These are phyloP conservation scores for Giardia duodenalis DNA, from an alignment of 208 protist genomes.

Conservation along the genomic window DNA sequence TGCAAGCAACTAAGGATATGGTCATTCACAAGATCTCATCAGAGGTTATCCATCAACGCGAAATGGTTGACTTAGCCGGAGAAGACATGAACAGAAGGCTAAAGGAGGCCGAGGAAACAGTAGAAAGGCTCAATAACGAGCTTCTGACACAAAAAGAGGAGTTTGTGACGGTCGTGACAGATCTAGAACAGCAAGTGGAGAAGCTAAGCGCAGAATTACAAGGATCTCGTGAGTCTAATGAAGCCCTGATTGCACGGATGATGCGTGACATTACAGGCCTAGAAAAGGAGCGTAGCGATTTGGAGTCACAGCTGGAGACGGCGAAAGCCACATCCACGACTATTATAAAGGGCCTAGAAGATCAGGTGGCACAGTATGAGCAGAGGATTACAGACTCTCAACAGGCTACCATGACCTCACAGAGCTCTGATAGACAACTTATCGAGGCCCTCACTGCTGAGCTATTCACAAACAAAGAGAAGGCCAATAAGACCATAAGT, in stretches of 20 bases:
- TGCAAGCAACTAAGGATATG: not conserved
- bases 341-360: too few relatives aligned
- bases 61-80: too few relatives aligned
- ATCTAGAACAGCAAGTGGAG: not conserved
- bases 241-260: not conserved
- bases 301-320: not conserved
- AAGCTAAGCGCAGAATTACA: not conserved
- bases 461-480: not conserved
- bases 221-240: not conserved
- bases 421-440: not conserved
- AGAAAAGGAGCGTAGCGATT: not conserved
- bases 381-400: not conserved
- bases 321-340: too few relatives aligned
- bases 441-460: not conserved
- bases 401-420: not conserved
- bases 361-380: not conserved
- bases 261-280: not conserved
- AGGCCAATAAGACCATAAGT: not conserved
- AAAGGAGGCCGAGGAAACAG: not conserved
- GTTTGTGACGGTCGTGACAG: not conserved
- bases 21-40: not conserved
- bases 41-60: not conserved
- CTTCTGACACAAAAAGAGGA: not conserved
- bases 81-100: not conserved
- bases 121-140: not conserved